Evolutionary conservation across 345 rosid species (phyloP).

Genomic region (Eucalyptus pumila): DNA sequence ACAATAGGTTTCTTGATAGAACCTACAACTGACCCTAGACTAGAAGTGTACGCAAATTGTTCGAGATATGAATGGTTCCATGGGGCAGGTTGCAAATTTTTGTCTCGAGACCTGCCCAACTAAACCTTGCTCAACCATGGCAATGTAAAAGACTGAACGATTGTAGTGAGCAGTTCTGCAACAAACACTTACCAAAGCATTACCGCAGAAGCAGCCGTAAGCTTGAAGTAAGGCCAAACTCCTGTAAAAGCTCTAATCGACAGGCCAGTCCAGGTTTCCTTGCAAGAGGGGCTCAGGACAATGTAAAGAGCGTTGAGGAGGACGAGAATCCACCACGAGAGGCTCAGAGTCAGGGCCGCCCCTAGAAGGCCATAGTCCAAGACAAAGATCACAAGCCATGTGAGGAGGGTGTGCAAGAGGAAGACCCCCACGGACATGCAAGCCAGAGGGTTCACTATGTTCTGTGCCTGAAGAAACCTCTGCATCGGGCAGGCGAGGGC

Average conservation of each 20-base stretch:
- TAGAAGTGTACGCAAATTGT: not conserved
- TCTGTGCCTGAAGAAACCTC: slow-evolving; percentile 92
- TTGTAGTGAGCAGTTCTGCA: not conserved
- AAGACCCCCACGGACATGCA: slow-evolving; percentile 67
- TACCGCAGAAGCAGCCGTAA: slow-evolving; percentile 70
- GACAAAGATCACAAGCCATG: slow-evolving; percentile 52
- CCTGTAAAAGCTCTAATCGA: slow-evolving; percentile 50
- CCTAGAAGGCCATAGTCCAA: slow-evolving; percentile 53
- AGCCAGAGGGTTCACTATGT: slow-evolving; percentile 86
- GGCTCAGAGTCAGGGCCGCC: slow-evolving; percentile 51
- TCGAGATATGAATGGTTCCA: not conserved
- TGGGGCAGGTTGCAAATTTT: not conserved
- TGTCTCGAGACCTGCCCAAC: not conserved
- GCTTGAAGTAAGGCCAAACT: slow-evolving; percentile 88
- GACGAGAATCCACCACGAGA: slow-evolving; percentile 81
- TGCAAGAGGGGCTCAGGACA: slow-evolving; percentile 55
- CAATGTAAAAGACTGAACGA: not conserved
- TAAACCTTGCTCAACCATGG: not conserved
- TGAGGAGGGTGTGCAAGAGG: slow-evolving; percentile 50
- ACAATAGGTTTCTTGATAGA: not conserved
- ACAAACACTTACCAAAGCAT: slow-evolving; percentile 60
- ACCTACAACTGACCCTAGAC: not conserved
- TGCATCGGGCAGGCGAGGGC: slow-evolving; percentile 84
- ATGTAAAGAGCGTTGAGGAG: slow-evolving; percentile 38
- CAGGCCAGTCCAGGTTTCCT: slow-evolving; percentile 74